Evolutionary conservation across 139 green algal species (phyloP), one percentile per base, ranked within the genome.

Genomic region (Deuterostichococcus epilithicus): DNA sequence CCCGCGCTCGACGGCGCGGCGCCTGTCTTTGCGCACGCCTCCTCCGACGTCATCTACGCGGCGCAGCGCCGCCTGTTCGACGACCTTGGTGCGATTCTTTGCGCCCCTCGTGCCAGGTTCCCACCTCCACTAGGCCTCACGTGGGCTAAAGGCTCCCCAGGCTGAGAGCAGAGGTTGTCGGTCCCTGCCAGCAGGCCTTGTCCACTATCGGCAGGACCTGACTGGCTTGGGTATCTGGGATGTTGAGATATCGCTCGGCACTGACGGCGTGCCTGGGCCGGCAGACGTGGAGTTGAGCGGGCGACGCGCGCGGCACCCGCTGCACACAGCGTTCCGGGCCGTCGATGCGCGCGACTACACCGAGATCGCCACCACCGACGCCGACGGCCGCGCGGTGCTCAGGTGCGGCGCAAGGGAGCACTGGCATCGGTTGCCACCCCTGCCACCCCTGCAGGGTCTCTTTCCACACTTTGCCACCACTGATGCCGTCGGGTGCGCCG

Each of bases 321-420:
- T 94, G 32, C 81, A 84, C 60, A 78, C 73, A 20, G 82, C 87
- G n/a, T 94, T 95, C 81, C 78, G 83, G 28, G 91, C 83, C 30
- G 68, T 94, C 2, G 90, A 95, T 71, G 88, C 88, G 3, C 69
- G 38, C 1, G 77, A 82, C 39, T 95, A 93, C 80, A 74, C 42
- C 30, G 90, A 95, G 60, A 92, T 95, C 34, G 83, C 81, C 25
- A 94, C 86, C 15, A 77, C 90, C 37, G 71, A 83, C 28, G 76
- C 92, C 71, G 86, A 94, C 26, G 47, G 52, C 20, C 77, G 89
- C 5, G 83, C 76, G 26, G 83, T 94, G 63, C 59, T 93, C 91
- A 1, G 90, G 93, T 58, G 72, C 85, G 1, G 86, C 59, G 13
- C 85, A 95, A 30, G 42, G 10, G 30, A 33, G 22, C 52, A 52